Percentiles rank a stretch among this genome's conserved stretches.
Conservation (phyloP, 2,329 filamentous ascomycete species). For the Fusarium buxicola region DNA sequence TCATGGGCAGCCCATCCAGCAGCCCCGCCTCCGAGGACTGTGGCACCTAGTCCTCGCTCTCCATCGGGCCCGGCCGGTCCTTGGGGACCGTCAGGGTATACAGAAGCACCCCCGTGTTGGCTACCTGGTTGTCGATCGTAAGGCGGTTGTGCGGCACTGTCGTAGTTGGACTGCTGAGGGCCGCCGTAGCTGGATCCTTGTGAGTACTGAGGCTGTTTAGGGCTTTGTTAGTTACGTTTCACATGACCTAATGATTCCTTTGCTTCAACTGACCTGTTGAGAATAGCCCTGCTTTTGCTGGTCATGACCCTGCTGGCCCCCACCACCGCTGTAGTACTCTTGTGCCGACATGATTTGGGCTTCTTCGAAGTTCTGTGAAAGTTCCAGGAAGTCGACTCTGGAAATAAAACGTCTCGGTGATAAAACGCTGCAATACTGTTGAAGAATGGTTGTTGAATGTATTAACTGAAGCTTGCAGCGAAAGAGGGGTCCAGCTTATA, state of each 20-base stretch:
- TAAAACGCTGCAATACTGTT: too few species aligned
- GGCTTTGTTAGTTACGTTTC: not conserved
- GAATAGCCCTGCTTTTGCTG: constrained; percentile 36
- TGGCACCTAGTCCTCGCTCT: constrained; percentile 64
- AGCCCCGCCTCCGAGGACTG: constrained; percentile 60
- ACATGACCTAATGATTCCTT: too few species aligned
- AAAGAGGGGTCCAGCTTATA: constrained; percentile 17
- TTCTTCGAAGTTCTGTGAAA: too few species aligned
- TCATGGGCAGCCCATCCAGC: constrained; percentile 64
- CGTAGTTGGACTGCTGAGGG: constrained; percentile 32
- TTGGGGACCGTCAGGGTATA: constrained; percentile 28
- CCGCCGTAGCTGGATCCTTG: constrained; percentile 30
- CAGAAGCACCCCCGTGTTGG: constrained; percentile 28
- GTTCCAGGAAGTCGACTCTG: too few species aligned
- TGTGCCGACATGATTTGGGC: constrained; percentile 39
- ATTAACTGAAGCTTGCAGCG: not conserved
- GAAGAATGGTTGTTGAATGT: too few species aligned
- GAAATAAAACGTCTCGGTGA: too few species aligned
- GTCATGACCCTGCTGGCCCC: constrained; percentile 27
- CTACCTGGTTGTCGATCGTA: constrained; percentile 36
- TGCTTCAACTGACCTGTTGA: constrained; percentile 22
- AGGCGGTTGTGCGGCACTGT: constrained; percentile 23
- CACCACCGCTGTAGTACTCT: constrained; percentile 39
- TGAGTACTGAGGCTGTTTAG: constrained; percentile 29
- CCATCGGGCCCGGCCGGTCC: constrained; percentile 43